Evolutionary conservation across 306 rosid species (phyloP).

Genomic region (Cucurbita moschata): DNA sequence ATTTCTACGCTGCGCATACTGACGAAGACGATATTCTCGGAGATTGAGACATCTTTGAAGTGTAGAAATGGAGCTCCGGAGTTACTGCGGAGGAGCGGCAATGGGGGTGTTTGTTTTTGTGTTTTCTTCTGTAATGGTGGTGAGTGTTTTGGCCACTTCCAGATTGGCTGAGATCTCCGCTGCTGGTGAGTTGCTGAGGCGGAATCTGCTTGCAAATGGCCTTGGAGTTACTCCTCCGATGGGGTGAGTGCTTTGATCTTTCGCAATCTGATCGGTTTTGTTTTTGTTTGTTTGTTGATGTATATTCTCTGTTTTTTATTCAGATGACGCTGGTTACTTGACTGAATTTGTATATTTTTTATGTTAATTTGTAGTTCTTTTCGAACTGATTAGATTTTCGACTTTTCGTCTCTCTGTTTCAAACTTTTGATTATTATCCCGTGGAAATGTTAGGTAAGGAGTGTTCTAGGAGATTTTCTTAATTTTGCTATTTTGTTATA

Average conservation of each 20-base stretch:
- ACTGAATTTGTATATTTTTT: neutral
- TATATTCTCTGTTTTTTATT: neutral
- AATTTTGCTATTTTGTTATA: neutral
- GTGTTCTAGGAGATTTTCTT: neutral
- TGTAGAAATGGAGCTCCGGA: neutral
- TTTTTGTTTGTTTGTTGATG: neutral
- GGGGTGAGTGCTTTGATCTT: conserved; percentile 38
- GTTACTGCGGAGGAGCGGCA: neutral
- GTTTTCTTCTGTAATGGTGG: neutral
- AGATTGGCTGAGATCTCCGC: neutral
- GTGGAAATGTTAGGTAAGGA: neutral
- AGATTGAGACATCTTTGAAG: neutral
- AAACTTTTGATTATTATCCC: neutral
- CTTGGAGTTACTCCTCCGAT: conserved; percentile 80
- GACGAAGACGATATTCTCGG: neutral
- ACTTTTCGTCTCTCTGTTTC: neutral
- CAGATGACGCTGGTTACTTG: neutral
- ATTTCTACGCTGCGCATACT: neutral
- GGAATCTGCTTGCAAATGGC: conserved; percentile 72
- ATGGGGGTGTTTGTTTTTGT: conserved; percentile 8
- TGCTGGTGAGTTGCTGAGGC: conserved; percentile 17
- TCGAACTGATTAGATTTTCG: neutral
- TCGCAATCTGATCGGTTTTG: neutral
- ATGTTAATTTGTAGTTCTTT: neutral
- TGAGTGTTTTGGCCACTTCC: conserved; percentile 20